phyloP scores from a whole-genome alignment of 129 eudicot genomes.

The Lonicera japonica region DNA sequence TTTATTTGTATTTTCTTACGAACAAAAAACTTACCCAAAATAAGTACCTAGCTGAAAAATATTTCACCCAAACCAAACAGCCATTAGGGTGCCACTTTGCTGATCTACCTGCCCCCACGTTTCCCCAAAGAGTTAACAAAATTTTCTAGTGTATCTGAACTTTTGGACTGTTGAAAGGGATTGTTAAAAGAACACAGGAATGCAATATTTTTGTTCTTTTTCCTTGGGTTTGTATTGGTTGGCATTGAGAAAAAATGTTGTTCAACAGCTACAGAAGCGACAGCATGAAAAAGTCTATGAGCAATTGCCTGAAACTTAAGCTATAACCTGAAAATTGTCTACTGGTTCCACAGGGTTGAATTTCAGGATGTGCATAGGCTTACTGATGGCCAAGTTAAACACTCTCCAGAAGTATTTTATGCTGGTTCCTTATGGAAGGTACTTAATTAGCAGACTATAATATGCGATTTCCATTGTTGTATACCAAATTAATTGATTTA shows the following conservation, averaged over 20 bases:
- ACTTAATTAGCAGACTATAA: conserved; percentile 10
- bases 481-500: conserved; percentile 6
- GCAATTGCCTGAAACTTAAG: neutral
- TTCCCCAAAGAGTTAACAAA: neutral
- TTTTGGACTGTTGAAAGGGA: neutral
- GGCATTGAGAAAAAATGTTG: neutral
- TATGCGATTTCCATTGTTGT: neutral
- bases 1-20: too few species aligned
- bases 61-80: too few species aligned
- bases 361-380: conserved; percentile 91
- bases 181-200: neutral
- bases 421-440: conserved; percentile 99
- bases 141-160: neutral
- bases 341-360: conserved; percentile 57
- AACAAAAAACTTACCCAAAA: too few species aligned
- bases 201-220: neutral
- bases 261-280: neutral
- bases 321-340: conserved; percentile 12
- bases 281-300: neutral
- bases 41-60: too few species aligned
- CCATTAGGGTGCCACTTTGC: too few species aligned
- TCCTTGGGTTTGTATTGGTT: neutral
- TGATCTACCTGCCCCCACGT: neutral
- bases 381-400: conserved; percentile 95
- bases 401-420: conserved; percentile 94